Conservation (phyloP, 2,329 filamentous ascomycete species). For the Colletotrichum eleusines region DNA sequence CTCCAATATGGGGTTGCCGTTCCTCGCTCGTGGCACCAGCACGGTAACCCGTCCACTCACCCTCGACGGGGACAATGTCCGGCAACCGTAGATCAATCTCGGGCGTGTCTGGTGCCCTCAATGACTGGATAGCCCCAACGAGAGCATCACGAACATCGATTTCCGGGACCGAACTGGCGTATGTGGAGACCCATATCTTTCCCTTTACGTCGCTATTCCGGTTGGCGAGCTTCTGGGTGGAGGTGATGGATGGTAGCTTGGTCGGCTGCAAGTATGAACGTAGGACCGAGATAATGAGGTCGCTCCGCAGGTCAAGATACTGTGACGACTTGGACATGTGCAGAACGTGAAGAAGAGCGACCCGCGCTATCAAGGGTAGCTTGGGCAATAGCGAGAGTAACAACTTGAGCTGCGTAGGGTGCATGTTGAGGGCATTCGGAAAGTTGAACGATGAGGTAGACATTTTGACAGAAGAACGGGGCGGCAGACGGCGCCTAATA, state of each 20-base stretch:
- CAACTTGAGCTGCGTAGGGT: constrained; percentile 37
- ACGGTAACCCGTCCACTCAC: constrained; percentile 82
- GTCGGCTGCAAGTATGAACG: constrained; percentile 69
- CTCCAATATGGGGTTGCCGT: constrained; percentile 66
- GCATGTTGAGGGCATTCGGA: constrained; percentile 34
- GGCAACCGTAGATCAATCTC: constrained; percentile 57
- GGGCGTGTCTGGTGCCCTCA: constrained; percentile 52
- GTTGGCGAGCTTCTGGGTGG: constrained; percentile 72
- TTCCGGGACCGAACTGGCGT: constrained; percentile 71
- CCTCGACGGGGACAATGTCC: constrained; percentile 69
- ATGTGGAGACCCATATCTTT: constrained; percentile 83
- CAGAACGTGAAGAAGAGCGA: constrained; percentile 73
- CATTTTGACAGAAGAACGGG: constrained; percentile 1
- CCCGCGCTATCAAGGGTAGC: constrained; percentile 72
- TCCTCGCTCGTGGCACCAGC: constrained; percentile 63
- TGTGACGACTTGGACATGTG: constrained; percentile 76
- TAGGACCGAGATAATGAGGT: constrained; percentile 78
- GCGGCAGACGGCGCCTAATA: constrained; percentile 5
- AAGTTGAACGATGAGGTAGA: constrained; percentile 8
- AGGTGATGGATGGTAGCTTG: constrained; percentile 64
- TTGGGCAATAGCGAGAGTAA: constrained; percentile 60
- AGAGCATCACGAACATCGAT: constrained; percentile 69
- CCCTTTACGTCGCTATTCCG: constrained; percentile 79
- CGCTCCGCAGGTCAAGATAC: constrained; percentile 83
- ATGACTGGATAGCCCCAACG: constrained; percentile 66